Base-by-base conservation (phyloP, 305 asterid genomes). In the Rubia balearica region DNA sequence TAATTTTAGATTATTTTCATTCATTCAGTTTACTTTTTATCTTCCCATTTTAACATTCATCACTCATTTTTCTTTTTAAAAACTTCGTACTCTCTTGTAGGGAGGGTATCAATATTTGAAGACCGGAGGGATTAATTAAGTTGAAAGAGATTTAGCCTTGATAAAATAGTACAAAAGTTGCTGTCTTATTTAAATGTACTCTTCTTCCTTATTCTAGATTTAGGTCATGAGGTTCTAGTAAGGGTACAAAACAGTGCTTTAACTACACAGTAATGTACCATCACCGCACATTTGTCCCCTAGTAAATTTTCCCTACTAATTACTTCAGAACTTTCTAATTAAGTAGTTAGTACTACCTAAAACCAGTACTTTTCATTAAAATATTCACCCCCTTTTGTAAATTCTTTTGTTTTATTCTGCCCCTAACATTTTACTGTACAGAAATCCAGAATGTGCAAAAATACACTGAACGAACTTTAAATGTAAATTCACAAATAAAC, bases 281-380 rank as follows among this genome's bases (percentile, higher is more conserved):
- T 68, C 57, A 36, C 56, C 68, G 65, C 63, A 65, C 36, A 64
- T 64, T 64, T 64, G 68, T 64, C 68, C 27, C 45, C 6, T n/a
- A 38, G 68, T 17, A 11, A 21, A 67, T 68, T 68, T 69, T 61
- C 71, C 72, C n/a, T n/a, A n/a, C 65, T 64, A 70, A 75, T 70
- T 68, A 8, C 71, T 59, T 70, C 56, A 64, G 33, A 42, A 36
- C 30, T 71, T 22, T 73, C 65, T 30, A 43, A 61, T n/a, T n/a
- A n/a, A n/a, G n/a, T n/a, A n/a, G n/a, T 67, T 73, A 51, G 57
- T 17, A 51, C 57, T 21, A 57, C 67, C 74, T 53, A 53, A 41
- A 51, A 17, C 38, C 8, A 7, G 19, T 49, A 48, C 30, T 69
- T 73, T 27, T 24, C 8, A 64, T 64, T 64, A 38, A 38, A 38